A percentile compares a stretch with the other conserved stretches of the same genome.
Conservation (phyloP, 2,329 filamentous ascomycete genomes). For the Lachnellula arida region DNA sequence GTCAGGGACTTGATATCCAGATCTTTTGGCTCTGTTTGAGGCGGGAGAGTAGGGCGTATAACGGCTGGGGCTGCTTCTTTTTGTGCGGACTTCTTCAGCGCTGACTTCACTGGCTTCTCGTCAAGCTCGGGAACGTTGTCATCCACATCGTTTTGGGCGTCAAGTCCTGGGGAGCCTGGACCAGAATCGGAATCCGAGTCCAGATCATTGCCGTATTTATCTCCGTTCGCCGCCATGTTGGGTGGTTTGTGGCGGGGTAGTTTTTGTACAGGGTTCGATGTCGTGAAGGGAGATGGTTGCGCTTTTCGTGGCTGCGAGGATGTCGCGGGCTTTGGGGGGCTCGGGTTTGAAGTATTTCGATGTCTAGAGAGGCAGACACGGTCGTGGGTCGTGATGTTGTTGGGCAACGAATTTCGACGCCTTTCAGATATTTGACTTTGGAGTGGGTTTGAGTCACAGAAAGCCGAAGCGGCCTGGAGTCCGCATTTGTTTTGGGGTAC, state of each 20-base stretch:
- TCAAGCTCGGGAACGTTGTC: constrained; percentile 51
- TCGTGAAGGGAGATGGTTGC: background rate
- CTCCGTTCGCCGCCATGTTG: constrained; percentile 41
- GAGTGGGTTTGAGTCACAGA: background rate
- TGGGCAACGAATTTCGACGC: background rate
- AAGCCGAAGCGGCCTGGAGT: background rate
- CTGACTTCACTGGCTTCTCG: constrained; percentile 72
- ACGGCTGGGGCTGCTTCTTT: constrained; percentile 51
- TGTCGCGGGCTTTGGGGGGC: background rate
- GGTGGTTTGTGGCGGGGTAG: constrained; percentile 13
- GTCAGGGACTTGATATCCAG: constrained; percentile 77
- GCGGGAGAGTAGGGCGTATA: constrained; percentile 65
- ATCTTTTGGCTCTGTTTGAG: constrained; percentile 88
- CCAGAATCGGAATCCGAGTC: constrained; percentile 60
- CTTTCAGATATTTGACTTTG: background rate
- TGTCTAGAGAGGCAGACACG: background rate
- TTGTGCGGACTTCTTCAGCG: constrained; percentile 72
- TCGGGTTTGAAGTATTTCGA: background rate
- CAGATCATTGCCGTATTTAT: constrained; percentile 67
- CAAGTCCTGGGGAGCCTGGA: constrained; percentile 50
- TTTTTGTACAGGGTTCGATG: constrained; percentile 3
- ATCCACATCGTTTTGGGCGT: constrained; percentile 48
- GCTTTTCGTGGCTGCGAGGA: background rate
- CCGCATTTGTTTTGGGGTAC: background rate
- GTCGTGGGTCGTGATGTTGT: background rate